Percentiles rank a stretch among this genome's conserved stretches.
phyloP scores from a whole-genome alignment of 2,329 filamentous ascomycete genomes.

The Neonectria coccinea region DNA sequence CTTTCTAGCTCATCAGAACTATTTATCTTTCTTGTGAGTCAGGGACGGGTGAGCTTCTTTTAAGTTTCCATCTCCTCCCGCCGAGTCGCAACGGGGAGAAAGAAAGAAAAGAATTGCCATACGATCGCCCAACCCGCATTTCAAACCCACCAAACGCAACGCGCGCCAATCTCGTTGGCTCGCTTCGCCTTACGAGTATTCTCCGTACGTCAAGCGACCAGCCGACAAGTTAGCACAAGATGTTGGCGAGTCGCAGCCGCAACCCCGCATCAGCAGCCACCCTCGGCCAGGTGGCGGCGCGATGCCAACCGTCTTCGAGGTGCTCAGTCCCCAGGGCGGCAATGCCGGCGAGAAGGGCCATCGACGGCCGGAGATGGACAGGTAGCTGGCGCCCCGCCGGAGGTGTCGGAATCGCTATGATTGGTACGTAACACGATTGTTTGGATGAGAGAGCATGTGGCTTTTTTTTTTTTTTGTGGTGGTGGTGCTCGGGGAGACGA shows the following conservation, averaged over 20 bases:
- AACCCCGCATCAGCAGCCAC: slow-evolving; percentile 35
- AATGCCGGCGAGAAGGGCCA: slow-evolving; percentile 19
- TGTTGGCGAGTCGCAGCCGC: slow-evolving; percentile 41
- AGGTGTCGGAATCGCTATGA: slow-evolving; percentile 6
- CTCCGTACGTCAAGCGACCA: neutral
- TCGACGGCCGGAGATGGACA: slow-evolving; percentile 33
- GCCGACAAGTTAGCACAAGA: slow-evolving; percentile 17
- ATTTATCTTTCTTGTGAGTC: neutral
- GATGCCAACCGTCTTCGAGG: slow-evolving; percentile 28
- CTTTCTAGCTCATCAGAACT: neutral
- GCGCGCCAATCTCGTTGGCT: slow-evolving; percentile 24
- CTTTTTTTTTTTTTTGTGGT: slow-evolving; percentile 6
- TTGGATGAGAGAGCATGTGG: neutral
- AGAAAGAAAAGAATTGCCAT: slow-evolving; percentile 6
- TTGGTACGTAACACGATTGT: slow-evolving; percentile 39
- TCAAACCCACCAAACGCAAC: neutral
- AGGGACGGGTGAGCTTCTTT: slow-evolving; percentile 6
- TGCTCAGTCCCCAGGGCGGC: slow-evolving; percentile 14
- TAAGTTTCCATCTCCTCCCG: neutral
- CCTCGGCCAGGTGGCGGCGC: slow-evolving; percentile 34
- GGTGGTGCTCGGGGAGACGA: slow-evolving; percentile 4
- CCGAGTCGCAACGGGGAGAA: slow-evolving; percentile 6
- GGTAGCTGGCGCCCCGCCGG: slow-evolving; percentile 35
- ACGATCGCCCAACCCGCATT: slow-evolving; percentile 6
- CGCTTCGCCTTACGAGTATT: slow-evolving; percentile 13